Conservation (phyloP, 108 stramenopile species). For the Skeletonema potamos region DNA sequence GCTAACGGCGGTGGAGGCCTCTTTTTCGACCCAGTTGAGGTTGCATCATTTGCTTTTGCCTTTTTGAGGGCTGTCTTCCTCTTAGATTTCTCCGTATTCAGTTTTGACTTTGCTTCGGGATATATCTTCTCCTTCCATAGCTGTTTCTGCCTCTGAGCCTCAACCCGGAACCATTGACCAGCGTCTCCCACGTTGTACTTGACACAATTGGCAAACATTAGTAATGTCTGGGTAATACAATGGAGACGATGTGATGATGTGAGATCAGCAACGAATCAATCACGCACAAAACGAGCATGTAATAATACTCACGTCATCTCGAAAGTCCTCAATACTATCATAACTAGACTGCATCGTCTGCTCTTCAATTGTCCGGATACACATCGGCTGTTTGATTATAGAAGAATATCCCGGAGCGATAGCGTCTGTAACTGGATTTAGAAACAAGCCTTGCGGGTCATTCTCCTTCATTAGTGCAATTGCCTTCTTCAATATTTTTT, state of each 20-base stretch:
- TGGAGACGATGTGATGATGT: not conserved
- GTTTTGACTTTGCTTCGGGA: conserved; percentile 58
- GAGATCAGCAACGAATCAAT: not conserved
- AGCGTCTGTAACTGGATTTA: conserved; percentile 87
- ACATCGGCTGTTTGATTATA: conserved; percentile 83
- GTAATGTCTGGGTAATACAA: conserved; percentile 33
- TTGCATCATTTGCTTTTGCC: conserved; percentile 32
- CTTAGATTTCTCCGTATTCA: conserved; percentile 58
- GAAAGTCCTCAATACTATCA: conserved; percentile 62
- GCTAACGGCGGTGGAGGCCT: conserved; percentile 47
- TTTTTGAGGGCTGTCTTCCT: conserved; percentile 50
- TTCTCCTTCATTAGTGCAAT: conserved; percentile 71
- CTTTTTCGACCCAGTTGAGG: conserved; percentile 42
- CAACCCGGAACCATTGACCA: conserved; percentile 81
- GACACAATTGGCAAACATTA: conserved; percentile 85
- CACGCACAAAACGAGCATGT: not conserved
- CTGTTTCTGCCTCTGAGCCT: conserved; percentile 77
- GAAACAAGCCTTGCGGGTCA: conserved; percentile 79
- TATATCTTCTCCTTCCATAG: conserved; percentile 75
- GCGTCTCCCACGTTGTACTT: conserved; percentile 78
- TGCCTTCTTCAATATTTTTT: conserved; percentile 68
- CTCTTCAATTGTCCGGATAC: conserved; percentile 74
- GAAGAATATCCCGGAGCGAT: conserved; percentile 84
- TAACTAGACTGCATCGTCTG: conserved; percentile 69
- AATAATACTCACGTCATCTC: conserved; percentile 58